Evolutionary conservation across 1,139 yeast genomes (phyloP), one percentile per base, ranked within the genome.

Genomic region (Blastobotrys serpentis): DNA sequence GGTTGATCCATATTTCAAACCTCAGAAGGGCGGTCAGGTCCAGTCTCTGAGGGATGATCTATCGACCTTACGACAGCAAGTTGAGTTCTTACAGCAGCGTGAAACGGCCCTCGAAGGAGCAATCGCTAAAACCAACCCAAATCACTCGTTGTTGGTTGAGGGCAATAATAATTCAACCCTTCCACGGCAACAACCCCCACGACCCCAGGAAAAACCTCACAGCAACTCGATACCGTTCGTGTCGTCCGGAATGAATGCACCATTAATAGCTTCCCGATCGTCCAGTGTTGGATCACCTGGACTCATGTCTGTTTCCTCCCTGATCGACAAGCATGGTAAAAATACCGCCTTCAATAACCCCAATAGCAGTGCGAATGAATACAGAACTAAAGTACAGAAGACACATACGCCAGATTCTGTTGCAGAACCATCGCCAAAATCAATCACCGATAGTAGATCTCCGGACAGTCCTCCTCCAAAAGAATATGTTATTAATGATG

Each of bases 1-100:
- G 59, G 86, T 90, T 30, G 96, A 90, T 64, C 97, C 97, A 0
- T 84, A 84, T 58, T 90, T 88, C 66, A 77, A 90, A 61, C 97
- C 97, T 2, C 84, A 86, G 60, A 89, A 88, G 66, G 96, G 96
- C 0, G 84, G 92, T 2, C 96, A 88, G 66, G 83, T 89, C 37
- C 96, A 88, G 61, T 77, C 84, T 44, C 72, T 89, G 58, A 78
- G 89, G 58, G 86, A 85, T 59, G 97, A 90, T 59, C 88, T 89
- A 14, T 90, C 84, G 59, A 90, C 85, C 55, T 70, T 89, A 56
- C 81, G 85, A 56, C 76, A 86, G 29, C 87, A 87, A 67, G 84
- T 88, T 49, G 92, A 86, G 59, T 76, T 80, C 69, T 67, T 87
- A 26, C 82, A 87, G 33, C 75, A 83, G 56, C 68, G 95, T 80